Percentiles rank a stretch among this genome's conserved stretches.
Evolutionary conservation across 768 basidiomycete species (phyloP).

Genomic region (Termitomyces sp.): DNA sequence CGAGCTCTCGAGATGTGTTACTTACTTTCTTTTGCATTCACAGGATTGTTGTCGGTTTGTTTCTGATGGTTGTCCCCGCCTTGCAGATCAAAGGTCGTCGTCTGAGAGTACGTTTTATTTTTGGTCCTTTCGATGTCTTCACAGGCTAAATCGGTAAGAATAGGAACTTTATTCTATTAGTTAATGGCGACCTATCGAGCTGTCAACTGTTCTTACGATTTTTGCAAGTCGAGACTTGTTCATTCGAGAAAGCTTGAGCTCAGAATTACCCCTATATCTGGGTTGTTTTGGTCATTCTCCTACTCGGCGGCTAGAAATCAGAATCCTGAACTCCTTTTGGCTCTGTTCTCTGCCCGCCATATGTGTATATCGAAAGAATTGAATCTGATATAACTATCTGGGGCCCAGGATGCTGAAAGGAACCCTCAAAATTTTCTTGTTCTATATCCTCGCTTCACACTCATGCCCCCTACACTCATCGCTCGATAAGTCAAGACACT

Average conservation of each 20-base stretch:
- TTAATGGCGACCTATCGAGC: background rate
- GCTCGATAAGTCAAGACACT: background rate
- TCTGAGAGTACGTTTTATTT: conserved; percentile 31
- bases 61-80: conserved; percentile 41
- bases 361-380: too few relatives aligned
- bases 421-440: background rate
- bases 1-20: background rate
- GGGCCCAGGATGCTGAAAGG: too few relatives aligned
- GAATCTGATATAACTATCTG: too few relatives aligned
- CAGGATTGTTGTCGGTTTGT: conserved; percentile 43
- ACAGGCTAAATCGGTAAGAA: background rate
- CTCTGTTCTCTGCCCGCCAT: background rate
- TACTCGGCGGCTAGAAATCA: background rate
- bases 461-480: too few relatives aligned
- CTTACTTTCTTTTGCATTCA: background rate
- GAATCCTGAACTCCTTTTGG: background rate
- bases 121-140: background rate
- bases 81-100: conserved; percentile 39
- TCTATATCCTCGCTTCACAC: background rate
- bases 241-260: background rate
- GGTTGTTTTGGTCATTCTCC: background rate
- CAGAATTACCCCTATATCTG: background rate
- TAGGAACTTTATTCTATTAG: conserved; percentile 18
- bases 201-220: background rate
- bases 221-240: background rate